These are phyloP conservation scores for Isabelozyma rhagii DNA, from an alignment of 805 yeast species.

Conservation along the genomic window DNA sequence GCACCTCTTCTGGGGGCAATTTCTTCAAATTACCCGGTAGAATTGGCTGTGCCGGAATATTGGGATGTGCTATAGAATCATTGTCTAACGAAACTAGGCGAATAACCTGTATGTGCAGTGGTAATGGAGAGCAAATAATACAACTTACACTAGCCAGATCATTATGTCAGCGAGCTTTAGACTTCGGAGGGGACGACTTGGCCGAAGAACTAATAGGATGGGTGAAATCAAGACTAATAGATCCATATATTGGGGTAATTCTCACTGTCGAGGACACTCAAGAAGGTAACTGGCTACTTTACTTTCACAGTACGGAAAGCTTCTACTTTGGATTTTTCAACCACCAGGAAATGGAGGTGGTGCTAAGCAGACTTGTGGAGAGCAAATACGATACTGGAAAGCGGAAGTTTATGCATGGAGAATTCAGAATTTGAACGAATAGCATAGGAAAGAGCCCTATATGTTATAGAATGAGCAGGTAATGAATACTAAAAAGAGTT, in stretches of 20 bases:
- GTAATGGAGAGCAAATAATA: constrained; percentile 57
- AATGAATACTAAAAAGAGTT: not conserved
- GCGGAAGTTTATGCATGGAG: constrained; percentile 7
- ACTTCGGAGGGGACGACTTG: not conserved
- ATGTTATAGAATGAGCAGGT: not conserved
- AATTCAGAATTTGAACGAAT: not conserved
- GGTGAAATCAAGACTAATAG: too few relatives aligned
- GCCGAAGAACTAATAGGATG: too few relatives aligned
- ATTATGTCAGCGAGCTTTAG: not conserved
- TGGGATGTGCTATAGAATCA: constrained; percentile 43
- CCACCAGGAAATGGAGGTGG: constrained; percentile 12
- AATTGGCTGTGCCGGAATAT: constrained; percentile 52
- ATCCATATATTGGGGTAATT: too few relatives aligned
- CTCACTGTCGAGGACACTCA: not conserved
- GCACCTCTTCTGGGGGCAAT: constrained; percentile 54
- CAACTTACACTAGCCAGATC: constrained; percentile 38
- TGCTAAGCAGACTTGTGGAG: constrained; percentile 19
- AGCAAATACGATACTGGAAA: constrained; percentile 25
- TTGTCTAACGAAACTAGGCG: constrained; percentile 13
- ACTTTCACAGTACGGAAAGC: constrained; percentile 38
- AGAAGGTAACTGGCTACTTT: constrained; percentile 9
- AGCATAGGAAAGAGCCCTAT: too few relatives aligned
- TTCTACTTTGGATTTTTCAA: constrained; percentile 29
- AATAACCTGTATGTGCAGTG: constrained; percentile 44
- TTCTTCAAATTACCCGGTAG: constrained; percentile 48